Evolutionary conservation across 345 rosid genomes (phyloP).

Genomic region (Carallia pectinifolia): DNA sequence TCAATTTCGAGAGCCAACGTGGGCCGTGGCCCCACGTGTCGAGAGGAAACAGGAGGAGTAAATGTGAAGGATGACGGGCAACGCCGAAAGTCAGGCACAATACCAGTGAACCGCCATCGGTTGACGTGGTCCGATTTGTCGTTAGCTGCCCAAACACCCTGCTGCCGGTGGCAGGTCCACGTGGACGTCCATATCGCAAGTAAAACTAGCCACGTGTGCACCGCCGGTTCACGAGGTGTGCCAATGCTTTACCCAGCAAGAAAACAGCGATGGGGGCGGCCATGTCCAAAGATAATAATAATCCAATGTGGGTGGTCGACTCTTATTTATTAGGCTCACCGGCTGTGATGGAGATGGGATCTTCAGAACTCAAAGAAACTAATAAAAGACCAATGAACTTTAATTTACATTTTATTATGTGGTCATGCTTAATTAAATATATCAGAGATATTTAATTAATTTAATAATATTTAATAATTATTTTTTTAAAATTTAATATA

Average conservation of each 20-base stretch:
- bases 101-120: background rate
- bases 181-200: slow-evolving; percentile 26
- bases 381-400: no score
- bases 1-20: background rate
- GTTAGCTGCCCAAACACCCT: background rate
- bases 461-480: no score
- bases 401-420: no score
- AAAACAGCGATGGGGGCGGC: background rate
- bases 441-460: no score
- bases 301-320: background rate
- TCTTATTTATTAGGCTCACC: background rate
- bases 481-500: no score
- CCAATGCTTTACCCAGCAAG: slow-evolving; percentile 12
- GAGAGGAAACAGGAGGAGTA: slow-evolving; percentile 21
- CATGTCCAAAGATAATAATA: background rate
- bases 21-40: slow-evolving; percentile 5
- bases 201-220: slow-evolving; percentile 10
- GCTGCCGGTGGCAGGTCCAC: slow-evolving; percentile 15
- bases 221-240: slow-evolving; percentile 25
- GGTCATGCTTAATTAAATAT: no score
- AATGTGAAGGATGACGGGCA: slow-evolving; percentile 31
- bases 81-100: slow-evolving; percentile 8
- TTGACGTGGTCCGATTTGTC: background rate
- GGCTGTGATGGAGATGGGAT: no score
- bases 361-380: no score